Evolutionary conservation across 2,329 filamentous ascomycete genomes (phyloP).

Genomic region (Cercospora janseana): DNA sequence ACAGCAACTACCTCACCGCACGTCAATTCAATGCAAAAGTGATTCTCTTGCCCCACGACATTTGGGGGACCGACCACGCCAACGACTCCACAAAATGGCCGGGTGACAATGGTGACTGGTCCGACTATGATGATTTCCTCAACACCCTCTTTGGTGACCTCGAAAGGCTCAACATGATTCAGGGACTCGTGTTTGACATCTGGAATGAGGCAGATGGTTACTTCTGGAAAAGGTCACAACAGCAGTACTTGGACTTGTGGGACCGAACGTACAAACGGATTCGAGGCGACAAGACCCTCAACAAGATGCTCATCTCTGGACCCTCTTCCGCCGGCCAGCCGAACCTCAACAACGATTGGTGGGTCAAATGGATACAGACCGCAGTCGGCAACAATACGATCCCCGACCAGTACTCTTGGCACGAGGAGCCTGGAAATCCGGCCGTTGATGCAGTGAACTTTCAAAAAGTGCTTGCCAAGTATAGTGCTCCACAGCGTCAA

Average conservation of each 20-base stretch:
- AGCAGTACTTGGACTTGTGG: conserved; percentile 46
- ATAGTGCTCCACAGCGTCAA: conserved; percentile 16
- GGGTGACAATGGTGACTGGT: conserved; percentile 53
- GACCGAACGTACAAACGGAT: conserved; percentile 41
- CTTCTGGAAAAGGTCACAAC: conserved; percentile 41
- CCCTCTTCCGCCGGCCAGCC: conserved; percentile 42
- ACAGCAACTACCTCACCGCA: conserved; percentile 49
- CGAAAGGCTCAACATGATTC: conserved; percentile 39
- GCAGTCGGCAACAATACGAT: conserved; percentile 41
- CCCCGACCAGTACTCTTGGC: conserved; percentile 49
- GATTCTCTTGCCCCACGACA: conserved; percentile 29
- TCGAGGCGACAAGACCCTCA: conserved; percentile 32
- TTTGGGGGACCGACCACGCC: conserved; percentile 33
- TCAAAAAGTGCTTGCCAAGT: conserved; percentile 9
- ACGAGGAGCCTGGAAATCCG: conserved; percentile 38
- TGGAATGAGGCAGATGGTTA: conserved; percentile 55
- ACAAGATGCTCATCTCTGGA: conserved; percentile 38
- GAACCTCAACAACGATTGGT: conserved; percentile 41
- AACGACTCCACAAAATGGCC: conserved; percentile 45
- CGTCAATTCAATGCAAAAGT: conserved; percentile 35
- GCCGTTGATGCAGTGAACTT: conserved; percentile 4
- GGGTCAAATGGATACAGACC: conserved; percentile 40
- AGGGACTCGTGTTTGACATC: conserved; percentile 48
- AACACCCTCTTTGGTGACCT: conserved; percentile 42
- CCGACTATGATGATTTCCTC: conserved; percentile 46